A percentile compares a stretch with the other conserved stretches of the same genome.
These are phyloP conservation scores for Phytophthora europaea DNA, from an alignment of 352 stramenopile genomes.

Conservation along the genomic window DNA sequence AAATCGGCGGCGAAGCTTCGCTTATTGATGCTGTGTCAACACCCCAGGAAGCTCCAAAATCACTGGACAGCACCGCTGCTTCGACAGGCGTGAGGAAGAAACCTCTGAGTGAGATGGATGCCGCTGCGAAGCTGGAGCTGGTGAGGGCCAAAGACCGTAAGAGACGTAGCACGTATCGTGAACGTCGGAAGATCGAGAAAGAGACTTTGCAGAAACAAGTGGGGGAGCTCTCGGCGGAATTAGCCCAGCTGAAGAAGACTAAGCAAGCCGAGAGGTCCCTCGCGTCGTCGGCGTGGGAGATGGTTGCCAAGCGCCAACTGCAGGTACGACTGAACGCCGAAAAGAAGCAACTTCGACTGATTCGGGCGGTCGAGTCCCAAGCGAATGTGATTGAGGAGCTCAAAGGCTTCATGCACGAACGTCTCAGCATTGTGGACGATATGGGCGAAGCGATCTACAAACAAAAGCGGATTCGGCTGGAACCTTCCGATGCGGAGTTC, in stretches of 20 bases:
- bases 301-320: conserved; percentile 27
- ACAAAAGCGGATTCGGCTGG: conserved; percentile 29
- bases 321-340: conserved; percentile 25
- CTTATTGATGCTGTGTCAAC: neutral
- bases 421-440: neutral
- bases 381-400: conserved; percentile 24
- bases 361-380: conserved; percentile 11
- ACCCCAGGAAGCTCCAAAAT: neutral
- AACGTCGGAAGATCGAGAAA: conserved; percentile 20
- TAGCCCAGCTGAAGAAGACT: conserved; percentile 6
- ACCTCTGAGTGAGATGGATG: neutral
- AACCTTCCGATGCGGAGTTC: conserved; percentile 26
- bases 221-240: conserved; percentile 23
- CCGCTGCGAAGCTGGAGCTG: conserved; percentile 21
- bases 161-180: conserved; percentile 25
- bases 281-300: conserved; percentile 19
- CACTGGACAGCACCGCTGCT: neutral
- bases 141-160: conserved; percentile 32
- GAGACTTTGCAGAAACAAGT: conserved; percentile 25
- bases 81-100: conserved; percentile 1
- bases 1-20: conserved; percentile 1
- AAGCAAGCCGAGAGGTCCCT: conserved; percentile 8
- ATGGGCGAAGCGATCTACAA: conserved; percentile 1
- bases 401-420: conserved; percentile 2
- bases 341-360: conserved; percentile 15